phyloP scores from a whole-genome alignment of 305 asterid genomes.

The Solanum chacoense region DNA sequence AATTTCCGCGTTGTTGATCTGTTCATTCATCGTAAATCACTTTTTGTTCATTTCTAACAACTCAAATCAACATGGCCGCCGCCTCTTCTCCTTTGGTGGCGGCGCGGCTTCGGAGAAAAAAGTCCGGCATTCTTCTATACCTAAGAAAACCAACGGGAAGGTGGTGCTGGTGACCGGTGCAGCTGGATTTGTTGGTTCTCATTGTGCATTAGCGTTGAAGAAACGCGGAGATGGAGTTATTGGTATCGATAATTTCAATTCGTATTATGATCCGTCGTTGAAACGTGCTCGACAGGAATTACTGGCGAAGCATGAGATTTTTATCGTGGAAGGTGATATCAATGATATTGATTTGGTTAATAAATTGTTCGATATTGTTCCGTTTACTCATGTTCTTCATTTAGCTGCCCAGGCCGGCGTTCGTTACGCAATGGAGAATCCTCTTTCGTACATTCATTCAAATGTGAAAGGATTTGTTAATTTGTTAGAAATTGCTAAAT shows the following conservation, averaged over 20 bases:
- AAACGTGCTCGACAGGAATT: constrained; percentile 55
- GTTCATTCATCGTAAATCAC: accelerated
- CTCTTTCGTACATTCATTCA: constrained; percentile 53
- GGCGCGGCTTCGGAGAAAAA: constrained; percentile 72
- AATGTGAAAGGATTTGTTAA: constrained; percentile 72
- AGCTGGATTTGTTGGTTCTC: constrained; percentile 76
- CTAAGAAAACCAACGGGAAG: constrained; percentile 40
- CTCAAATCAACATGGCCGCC: background rate
- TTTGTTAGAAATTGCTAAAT: constrained; percentile 54
- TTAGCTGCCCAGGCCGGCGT: constrained; percentile 96
- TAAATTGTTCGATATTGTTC: constrained; percentile 68
- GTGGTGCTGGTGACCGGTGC: constrained; percentile 82
- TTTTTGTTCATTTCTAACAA: background rate
- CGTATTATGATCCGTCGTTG: constrained; percentile 69
- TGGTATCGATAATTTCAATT: constrained; percentile 74
- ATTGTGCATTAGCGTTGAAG: constrained; percentile 58
- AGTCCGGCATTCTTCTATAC: constrained; percentile 70
- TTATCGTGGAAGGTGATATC: constrained; percentile 57
- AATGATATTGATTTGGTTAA: constrained; percentile 45
- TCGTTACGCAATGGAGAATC: constrained; percentile 90
- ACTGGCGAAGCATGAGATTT: constrained; percentile 30
- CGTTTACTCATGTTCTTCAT: constrained; percentile 61
- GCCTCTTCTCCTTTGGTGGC: constrained; percentile 4
- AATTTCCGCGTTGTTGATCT: accelerated
- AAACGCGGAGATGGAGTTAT: constrained; percentile 84